These are phyloP conservation scores for Schoenoplectus tabernaemontani DNA, from an alignment of 202 grass and related monocot species.

Conservation along the genomic window DNA sequence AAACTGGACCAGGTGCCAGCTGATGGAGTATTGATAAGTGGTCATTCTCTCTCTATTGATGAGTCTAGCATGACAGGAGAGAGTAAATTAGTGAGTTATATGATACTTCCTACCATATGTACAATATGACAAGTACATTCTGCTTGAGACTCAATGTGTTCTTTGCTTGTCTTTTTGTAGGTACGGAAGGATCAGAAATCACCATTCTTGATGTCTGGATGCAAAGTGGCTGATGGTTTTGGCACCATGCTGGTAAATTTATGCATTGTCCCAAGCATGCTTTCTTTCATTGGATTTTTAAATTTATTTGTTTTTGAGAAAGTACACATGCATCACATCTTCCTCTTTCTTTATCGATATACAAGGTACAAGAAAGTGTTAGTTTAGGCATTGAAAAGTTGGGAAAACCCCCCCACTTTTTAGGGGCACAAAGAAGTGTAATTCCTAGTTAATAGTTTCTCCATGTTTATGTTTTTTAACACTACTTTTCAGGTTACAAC, in stretches of 20 bases:
- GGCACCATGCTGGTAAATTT: constrained; percentile 82
- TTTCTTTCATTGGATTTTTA: background rate
- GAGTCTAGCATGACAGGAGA: constrained; percentile 97
- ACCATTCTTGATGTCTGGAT: constrained; percentile 93
- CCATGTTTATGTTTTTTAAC: constrained; percentile 1
- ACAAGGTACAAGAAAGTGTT: background rate
- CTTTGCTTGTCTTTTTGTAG: constrained; percentile 29
- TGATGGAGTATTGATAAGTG: constrained; percentile 77
- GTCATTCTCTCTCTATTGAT: constrained; percentile 86
- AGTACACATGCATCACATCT: background rate
- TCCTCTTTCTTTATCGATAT: background rate
- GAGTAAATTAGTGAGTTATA: constrained; percentile 82
- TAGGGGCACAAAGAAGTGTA: too few relatives aligned
- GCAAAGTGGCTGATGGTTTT: constrained; percentile 96
- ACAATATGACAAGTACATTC: background rate
- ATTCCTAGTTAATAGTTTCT: background rate
- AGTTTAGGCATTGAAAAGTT: background rate
- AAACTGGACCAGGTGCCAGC: constrained; percentile 53
- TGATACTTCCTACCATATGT: background rate
- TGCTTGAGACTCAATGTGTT: background rate
- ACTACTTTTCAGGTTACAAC: constrained; percentile 58
- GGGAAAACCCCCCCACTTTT: too few relatives aligned
- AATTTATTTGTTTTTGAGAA: background rate
- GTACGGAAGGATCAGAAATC: constrained; percentile 71
- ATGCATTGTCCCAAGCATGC: background rate